These are phyloP conservation scores for Ophiostoma sp. DNA, from an alignment of 2,329 filamentous ascomycete species.

Conservation along the genomic window DNA sequence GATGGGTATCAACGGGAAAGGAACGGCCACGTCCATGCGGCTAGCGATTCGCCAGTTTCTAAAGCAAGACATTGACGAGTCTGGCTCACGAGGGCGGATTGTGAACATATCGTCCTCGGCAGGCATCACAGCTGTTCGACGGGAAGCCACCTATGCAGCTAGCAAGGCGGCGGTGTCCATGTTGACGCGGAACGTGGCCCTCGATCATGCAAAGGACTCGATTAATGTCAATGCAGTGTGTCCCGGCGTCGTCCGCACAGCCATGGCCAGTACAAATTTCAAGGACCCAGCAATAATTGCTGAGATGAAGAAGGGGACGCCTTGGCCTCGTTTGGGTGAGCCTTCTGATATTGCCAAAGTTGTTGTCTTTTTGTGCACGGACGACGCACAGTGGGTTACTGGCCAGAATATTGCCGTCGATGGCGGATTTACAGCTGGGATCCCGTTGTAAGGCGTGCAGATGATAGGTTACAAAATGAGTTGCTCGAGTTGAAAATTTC, in stretches of 20 bases:
- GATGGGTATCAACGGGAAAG: neutral
- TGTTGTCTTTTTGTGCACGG: neutral
- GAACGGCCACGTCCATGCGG: neutral
- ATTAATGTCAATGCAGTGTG: neutral
- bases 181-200: neutral
- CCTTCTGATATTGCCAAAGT: neutral
- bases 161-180: neutral
- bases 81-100: neutral
- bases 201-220: neutral
- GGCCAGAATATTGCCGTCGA: neutral
- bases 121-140: neutral
- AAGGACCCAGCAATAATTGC: neutral
- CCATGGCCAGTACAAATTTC: neutral
- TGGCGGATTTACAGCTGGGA: neutral
- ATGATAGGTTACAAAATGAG: too few relatives aligned
- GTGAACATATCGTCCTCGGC: neutral
- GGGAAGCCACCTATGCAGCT: neutral
- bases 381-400: neutral
- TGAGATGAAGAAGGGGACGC: neutral
- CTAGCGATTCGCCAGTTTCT: neutral
- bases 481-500: too few relatives aligned
- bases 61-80: neutral
- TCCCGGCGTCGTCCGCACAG: neutral
- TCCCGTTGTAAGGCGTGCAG: too few relatives aligned
- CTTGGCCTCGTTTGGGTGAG: neutral